These are phyloP conservation scores for Vitis hybrid DNA, from an alignment of 177 flowering plant genomes.

Conservation along the genomic window DNA sequence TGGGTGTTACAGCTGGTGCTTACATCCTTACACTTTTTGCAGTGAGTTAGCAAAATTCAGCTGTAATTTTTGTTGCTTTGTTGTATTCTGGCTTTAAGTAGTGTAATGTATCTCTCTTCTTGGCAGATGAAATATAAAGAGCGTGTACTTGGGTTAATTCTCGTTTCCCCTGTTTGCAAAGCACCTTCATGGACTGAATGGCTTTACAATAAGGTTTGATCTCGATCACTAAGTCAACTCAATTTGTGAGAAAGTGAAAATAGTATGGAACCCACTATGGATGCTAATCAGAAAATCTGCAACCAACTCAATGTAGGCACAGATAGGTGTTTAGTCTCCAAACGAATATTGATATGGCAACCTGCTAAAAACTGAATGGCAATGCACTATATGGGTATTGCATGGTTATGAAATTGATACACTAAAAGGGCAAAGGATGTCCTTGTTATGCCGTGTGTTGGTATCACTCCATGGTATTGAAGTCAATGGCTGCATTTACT, in stretches of 20 bases:
- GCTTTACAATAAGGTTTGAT: conserved; percentile 72
- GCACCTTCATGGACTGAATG: conserved; percentile 84
- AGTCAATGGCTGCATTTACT: no score
- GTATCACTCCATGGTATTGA: no score
- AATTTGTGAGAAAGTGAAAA: not conserved
- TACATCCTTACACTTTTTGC: conserved; percentile 79
- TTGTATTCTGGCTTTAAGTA: not conserved
- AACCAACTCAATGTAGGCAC: no score
- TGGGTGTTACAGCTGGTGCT: conserved; percentile 90
- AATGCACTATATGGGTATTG: no score
- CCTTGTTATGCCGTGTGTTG: no score
- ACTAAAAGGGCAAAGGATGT: no score
- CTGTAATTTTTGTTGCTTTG: not conserved
- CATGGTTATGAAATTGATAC: no score
- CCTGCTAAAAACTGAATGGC: no score
- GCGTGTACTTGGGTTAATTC: conserved; percentile 75
- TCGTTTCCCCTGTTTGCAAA: conserved; percentile 77
- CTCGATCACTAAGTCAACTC: conserved; percentile 4
- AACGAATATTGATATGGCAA: no score
- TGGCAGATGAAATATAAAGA: conserved; percentile 62
- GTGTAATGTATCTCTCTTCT: conserved; percentile 5
- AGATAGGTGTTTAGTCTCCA: no score
- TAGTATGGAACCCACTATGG: not conserved
- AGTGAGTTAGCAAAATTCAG: conserved; percentile 37
- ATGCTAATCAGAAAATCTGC: not conserved